Conservation (phyloP, 1,284 basidiomycete genomes). For the Gomphus sp. region DNA sequence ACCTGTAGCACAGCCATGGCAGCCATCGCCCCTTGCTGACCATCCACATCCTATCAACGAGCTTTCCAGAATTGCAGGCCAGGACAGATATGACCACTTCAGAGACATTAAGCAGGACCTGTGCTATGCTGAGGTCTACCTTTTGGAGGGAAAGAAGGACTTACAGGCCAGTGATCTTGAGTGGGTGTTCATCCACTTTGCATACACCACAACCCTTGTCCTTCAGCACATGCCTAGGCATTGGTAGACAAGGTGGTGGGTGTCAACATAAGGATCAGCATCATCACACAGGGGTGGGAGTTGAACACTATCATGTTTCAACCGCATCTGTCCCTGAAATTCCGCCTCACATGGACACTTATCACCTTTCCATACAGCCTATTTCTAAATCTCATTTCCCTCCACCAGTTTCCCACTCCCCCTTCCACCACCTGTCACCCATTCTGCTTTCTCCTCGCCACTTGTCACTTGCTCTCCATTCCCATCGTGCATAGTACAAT, state of each 20-base stretch:
- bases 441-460: too few relatives aligned
- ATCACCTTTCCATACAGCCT: too few relatives aligned
- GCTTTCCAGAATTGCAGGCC: constrained; percentile 8
- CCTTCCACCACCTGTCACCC: too few relatives aligned
- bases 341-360: too few relatives aligned
- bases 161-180: constrained; percentile 41
- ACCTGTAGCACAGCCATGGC: background rate
- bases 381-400: too few relatives aligned
- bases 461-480: too few relatives aligned
- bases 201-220: constrained; percentile 53
- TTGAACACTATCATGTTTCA: too few relatives aligned
- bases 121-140: constrained; percentile 9
- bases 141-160: constrained; percentile 32
- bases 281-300: too few relatives aligned
- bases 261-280: too few relatives aligned
- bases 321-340: too few relatives aligned
- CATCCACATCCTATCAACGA: constrained; percentile 13
- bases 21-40: constrained; percentile 1
- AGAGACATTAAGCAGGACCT: background rate
- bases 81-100: background rate
- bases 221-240: constrained; percentile 45
- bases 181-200: constrained; percentile 47
- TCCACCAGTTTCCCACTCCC: too few relatives aligned
- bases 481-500: too few relatives aligned
- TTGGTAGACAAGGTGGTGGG: background rate